Base-by-base conservation (phyloP, 2,329 filamentous ascomycete genomes). In the Helotiales sp. region DNA sequence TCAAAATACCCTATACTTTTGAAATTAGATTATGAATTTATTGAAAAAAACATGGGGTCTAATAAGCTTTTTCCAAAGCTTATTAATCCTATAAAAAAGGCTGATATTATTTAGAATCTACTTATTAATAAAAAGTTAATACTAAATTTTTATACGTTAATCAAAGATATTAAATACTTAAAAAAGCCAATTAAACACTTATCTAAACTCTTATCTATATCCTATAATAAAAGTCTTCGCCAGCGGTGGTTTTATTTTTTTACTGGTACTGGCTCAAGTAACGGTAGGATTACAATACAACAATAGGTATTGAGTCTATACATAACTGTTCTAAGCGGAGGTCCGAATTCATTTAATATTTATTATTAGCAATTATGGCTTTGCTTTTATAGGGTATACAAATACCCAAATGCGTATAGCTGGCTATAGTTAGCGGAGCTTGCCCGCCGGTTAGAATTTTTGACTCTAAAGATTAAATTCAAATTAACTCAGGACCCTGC, bases 101-200 rank as follows among this genome's bases (percentile, higher is more conserved):
- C 30, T 30, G 22, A 60, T 26, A 60, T 60, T 22, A 26, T 47
- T 13, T 20, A 55, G 52, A 26, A 37, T 37, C 58, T 70, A 26
- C 52, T 70, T 10, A 22, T 20, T 37, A 63, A 28, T 40, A 22
- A 66, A 30, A 28, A 63, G n/a, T 43, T 57, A 13, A 70, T 70
- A 63, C 65, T 32, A 49, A 70, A 43, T 37, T 26, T 70, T 13
- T 63, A 60, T 61, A 68, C 62, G 34, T 50, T 70, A 61, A 45
- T 70, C 24, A 65, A 60, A 54, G 58, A 70, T 28, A 55, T 70
- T 7, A 65, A 59, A 24, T 70, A 68, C 50, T 50, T 70, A 15
- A 63, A 91, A 88, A 20, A 52, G 24, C 49, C 13, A 52, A 26
- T 15, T 5, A 30, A 17, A 28, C 11, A 30, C 24, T 52, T 52